These are phyloP conservation scores for Citrus reticulata DNA, from an alignment of 345 rosid species.

Conservation along the genomic window DNA sequence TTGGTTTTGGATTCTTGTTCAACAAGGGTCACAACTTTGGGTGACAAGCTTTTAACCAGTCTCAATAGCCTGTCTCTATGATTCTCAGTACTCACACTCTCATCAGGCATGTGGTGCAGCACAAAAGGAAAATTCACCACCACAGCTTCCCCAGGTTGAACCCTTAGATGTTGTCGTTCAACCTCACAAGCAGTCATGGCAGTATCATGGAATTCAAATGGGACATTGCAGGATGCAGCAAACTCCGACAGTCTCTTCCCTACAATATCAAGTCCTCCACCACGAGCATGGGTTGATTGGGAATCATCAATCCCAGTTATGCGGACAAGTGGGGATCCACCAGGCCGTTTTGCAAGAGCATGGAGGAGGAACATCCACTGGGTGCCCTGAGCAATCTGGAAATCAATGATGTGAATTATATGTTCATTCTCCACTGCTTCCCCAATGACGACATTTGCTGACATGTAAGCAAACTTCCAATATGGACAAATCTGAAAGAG, in stretches of 20 bases:
- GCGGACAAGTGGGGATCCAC: constrained; percentile 70
- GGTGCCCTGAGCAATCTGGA: constrained; percentile 86
- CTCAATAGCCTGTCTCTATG: constrained; percentile 80
- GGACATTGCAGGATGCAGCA: constrained; percentile 56
- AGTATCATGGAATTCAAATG: constrained; percentile 75
- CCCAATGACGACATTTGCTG: constrained; percentile 66
- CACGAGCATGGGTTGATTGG: constrained; percentile 89
- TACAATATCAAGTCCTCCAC: constrained; percentile 77
- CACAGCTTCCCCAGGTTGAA: constrained; percentile 73
- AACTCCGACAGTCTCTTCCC: constrained; percentile 48
- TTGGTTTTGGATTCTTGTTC: constrained; percentile 90
- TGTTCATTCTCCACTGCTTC: constrained; percentile 65
- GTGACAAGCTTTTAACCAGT: constrained; percentile 79
- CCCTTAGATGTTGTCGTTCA: constrained; percentile 46
- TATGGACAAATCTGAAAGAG: constrained; percentile 79
- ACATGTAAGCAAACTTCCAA: constrained; percentile 82
- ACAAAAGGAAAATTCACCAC: constrained; percentile 83
- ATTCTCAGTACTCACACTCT: constrained; percentile 74
- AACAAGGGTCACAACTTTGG: constrained; percentile 61
- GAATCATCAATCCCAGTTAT: constrained; percentile 92
- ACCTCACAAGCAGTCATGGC: constrained; percentile 73
- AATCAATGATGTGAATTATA: constrained; percentile 79
- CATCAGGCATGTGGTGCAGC: constrained; percentile 98
- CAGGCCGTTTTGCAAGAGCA: constrained; percentile 53
- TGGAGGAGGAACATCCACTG: constrained; percentile 67